Conservation (phyloP, 345 rosid genomes). For the Ailanthus altissimus region DNA sequence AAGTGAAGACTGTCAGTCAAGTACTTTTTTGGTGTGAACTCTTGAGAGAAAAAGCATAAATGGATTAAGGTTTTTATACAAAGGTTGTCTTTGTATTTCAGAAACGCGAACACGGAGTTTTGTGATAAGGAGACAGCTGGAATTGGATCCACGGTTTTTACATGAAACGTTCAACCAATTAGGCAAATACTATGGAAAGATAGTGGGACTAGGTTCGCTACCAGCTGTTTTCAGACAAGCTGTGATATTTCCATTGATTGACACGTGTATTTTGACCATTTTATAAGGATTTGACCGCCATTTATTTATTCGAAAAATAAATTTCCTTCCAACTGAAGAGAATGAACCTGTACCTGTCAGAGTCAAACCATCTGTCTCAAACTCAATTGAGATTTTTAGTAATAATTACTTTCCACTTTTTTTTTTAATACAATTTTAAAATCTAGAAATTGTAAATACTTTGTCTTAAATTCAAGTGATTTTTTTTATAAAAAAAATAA, state of each 20-base stretch:
- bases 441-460: too few species aligned
- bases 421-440: too few species aligned
- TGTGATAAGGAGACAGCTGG: constrained; percentile 33
- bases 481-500: too few species aligned
- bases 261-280: constrained; percentile 7
- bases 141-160: constrained; percentile 2
- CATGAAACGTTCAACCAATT: neutral
- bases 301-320: neutral
- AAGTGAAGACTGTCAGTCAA: neutral
- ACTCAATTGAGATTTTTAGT: neutral
- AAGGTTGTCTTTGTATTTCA: neutral
- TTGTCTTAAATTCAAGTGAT: too few species aligned
- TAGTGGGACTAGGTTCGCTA: neutral
- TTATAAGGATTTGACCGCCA: neutral
- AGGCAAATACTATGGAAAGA: neutral
- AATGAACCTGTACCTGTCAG: neutral
- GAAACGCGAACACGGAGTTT: constrained; percentile 33
- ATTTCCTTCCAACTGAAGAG: neutral
- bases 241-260: neutral
- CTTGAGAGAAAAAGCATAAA: neutral
- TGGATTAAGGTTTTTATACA: neutral
- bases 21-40: neutral
- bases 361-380: constrained; percentile 6
- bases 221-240: constrained; percentile 20
- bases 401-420: neutral